Evolutionary conservation across 305 asterid species (phyloP).

Genomic region (Fraxinus velutina): DNA sequence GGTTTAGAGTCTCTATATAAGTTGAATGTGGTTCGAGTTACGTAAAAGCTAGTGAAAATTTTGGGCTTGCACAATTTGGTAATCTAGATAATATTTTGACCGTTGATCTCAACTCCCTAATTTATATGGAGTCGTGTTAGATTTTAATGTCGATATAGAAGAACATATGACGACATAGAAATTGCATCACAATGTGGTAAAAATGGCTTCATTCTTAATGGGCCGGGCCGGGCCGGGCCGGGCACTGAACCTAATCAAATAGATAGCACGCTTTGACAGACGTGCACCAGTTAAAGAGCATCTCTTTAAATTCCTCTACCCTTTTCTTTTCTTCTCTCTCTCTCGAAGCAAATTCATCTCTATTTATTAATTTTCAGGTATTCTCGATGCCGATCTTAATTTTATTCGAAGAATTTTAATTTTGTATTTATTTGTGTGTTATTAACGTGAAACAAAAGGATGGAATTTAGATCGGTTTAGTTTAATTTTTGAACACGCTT

Average conservation of each 20-base stretch:
- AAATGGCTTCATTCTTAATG: background rate
- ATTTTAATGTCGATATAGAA: background rate
- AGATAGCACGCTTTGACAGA: background rate
- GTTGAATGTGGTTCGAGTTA: background rate
- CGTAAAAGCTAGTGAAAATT: background rate
- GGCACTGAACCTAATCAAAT: background rate
- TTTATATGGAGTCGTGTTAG: background rate
- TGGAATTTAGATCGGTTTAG: background rate
- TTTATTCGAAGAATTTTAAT: constrained; percentile 4
- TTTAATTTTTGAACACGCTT: background rate
- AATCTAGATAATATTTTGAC: background rate
- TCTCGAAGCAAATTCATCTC: constrained; percentile 8
- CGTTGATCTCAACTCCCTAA: background rate
- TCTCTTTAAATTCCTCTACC: constrained; percentile 26
- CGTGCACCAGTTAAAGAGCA: constrained; percentile 20
- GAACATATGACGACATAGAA: background rate
- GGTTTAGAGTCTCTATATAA: background rate
- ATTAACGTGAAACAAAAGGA: background rate
- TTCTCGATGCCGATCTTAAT: background rate
- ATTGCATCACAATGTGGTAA: constrained; percentile 10
- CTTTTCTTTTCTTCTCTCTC: background rate
- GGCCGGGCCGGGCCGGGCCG: constrained; percentile 4
- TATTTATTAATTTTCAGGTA: constrained; percentile 32
- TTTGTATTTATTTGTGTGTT: background rate
- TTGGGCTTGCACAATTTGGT: background rate